Evolutionary conservation across 805 yeast genomes (phyloP), one percentile per base, ranked within the genome.

Genomic region (Wickerhamomyces queroliae): DNA sequence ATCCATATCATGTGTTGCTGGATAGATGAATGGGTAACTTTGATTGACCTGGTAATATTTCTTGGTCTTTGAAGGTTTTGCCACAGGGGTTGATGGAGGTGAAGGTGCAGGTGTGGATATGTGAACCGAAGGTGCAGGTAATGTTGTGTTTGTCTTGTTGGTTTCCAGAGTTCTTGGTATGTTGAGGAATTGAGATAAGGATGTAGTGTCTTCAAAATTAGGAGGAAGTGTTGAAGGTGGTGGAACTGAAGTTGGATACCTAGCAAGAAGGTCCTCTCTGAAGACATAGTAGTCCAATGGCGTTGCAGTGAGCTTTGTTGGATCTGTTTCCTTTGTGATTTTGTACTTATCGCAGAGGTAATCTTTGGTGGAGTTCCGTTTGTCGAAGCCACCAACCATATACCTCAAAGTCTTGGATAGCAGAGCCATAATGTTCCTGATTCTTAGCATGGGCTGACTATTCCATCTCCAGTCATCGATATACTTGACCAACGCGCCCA

Each of bases 101-200:
- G 95, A 85, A 3, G 95, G 93, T 1, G 83, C 84, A 0, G 95
- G 96, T 0, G 96, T 87, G 0, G 96, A 90, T 10, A 88, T 72
- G 56, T 84, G 90, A 5, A 81, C 64, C 0, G 74, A 62, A 30
- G 77, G 80, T 0, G 72, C 63, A 1, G 81, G 82, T 18, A 75
- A 56, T 27, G 68, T 64, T 11, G 68, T 61, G 35, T 68, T 64
- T 5, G 67, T 49, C 6, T 69, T 59, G 40, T 70, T 74, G 5
- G 67, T 45, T 49, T 67, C 67, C 42, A 67, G 58, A 1, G 85
- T 74, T 39, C 78, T 65, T 3, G 84, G 82, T 24, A 70, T 70
- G 36, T 73, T 82, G 36, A 80, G 66, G 46, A 70, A 74, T 44
- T 78, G 83, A 0, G 84, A 69, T 15, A 80, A 56, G 1, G 86